Conservation (phyloP, 2,329 filamentous ascomycete genomes). For the Ophiostoma piceae region DNA sequence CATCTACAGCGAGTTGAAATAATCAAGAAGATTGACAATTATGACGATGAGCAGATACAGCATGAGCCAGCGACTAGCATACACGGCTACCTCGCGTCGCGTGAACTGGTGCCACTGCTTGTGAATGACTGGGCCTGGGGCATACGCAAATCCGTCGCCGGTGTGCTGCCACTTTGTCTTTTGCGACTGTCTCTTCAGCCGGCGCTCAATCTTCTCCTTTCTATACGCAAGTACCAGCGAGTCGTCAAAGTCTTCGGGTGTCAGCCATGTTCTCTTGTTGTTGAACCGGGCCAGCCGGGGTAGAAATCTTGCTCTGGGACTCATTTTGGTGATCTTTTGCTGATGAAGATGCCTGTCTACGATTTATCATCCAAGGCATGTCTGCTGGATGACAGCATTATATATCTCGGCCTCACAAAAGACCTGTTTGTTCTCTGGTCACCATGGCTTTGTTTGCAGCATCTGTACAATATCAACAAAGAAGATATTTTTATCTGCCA, state of each 20-base stretch:
- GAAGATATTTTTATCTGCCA: not conserved
- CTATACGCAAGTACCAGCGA: not conserved
- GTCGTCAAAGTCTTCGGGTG: not conserved
- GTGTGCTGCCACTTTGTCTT: not conserved
- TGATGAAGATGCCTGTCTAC: not conserved
- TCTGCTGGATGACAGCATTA: not conserved
- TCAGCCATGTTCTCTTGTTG: not conserved
- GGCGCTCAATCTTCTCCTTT: not conserved
- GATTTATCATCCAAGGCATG: not conserved
- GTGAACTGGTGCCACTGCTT: constrained; percentile 15
- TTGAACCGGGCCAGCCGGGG: not conserved
- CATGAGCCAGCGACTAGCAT: not conserved
- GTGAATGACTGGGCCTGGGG: constrained; percentile 21
- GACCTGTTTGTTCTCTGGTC: not conserved
- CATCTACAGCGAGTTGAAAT: not conserved
- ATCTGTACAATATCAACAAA: not conserved
- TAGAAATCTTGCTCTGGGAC: not conserved
- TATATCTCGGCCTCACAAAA: not conserved
- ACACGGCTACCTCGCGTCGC: not conserved
- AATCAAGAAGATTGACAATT: not conserved
- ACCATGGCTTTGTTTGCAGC: not conserved
- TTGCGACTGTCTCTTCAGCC: not conserved
- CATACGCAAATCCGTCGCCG: constrained; percentile 18
- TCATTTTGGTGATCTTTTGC: not conserved
- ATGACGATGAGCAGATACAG: not conserved